A percentile compares a stretch with the other conserved stretches of the same genome.
Conservation (phyloP, 1,284 basidiomycete species). For the Omphalotus olearius region DNA sequence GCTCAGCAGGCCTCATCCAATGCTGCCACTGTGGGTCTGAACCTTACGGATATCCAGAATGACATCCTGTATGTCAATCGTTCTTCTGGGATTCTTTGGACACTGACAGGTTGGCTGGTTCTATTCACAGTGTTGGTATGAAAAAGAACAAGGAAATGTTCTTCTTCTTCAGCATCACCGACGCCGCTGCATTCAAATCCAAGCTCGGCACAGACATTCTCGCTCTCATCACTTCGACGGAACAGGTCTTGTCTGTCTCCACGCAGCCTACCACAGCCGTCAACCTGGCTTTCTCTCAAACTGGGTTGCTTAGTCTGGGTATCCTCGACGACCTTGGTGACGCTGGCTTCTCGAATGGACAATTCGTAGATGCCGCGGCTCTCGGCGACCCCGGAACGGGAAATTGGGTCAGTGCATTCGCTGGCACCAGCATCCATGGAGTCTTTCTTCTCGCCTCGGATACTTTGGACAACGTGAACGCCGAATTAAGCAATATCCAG, state of each 20-base stretch:
- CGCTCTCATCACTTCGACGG: constrained; percentile 25
- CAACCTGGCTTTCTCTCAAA: constrained; percentile 28
- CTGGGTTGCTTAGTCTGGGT: constrained; percentile 27
- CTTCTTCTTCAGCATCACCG: constrained; percentile 26
- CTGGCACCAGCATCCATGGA: constrained; percentile 29
- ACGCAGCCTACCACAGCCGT: constrained; percentile 23
- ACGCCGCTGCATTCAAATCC: constrained; percentile 21
- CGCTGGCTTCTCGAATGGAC: constrained; percentile 27
- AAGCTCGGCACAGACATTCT: constrained; percentile 24
- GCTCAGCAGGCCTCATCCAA: constrained; percentile 11
- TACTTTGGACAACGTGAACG: constrained; percentile 21
- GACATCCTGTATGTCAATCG: constrained; percentile 18
- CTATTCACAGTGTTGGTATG: constrained; percentile 22
- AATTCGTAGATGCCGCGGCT: constrained; percentile 22
- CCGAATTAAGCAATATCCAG: constrained; percentile 19
- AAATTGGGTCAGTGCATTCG: constrained; percentile 31
- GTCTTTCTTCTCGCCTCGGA: constrained; percentile 33
- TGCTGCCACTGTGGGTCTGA: constrained; percentile 13
- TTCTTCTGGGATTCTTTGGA: neutral
- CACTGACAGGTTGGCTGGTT: neutral
- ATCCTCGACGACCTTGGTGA: constrained; percentile 31
- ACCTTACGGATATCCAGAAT: constrained; percentile 21
- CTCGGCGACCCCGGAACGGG: constrained; percentile 25
- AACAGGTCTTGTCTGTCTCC: constrained; percentile 17
- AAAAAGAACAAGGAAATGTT: constrained; percentile 26